Conservation (phyloP, 2,329 filamentous ascomycete genomes). For the Furcasterigmium sp. region DNA sequence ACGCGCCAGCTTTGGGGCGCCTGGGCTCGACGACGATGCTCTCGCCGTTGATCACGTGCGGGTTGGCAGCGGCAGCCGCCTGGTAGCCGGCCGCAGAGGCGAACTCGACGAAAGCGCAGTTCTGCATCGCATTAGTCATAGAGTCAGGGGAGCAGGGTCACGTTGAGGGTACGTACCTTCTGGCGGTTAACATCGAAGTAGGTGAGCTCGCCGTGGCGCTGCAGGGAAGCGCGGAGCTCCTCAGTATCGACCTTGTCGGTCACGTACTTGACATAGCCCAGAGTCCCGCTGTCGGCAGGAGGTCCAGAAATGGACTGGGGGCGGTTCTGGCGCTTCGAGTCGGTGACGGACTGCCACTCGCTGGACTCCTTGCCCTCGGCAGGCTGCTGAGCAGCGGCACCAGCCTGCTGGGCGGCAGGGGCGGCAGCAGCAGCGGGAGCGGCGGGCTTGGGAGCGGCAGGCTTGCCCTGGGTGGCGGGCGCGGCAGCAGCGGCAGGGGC, state of each 20-base stretch:
- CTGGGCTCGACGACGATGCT: constrained; percentile 85
- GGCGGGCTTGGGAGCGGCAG: constrained; percentile 21
- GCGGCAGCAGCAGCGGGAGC: constrained; percentile 33
- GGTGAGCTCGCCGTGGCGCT: constrained; percentile 64
- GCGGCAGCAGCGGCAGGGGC: constrained; percentile 42
- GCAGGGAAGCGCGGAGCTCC: constrained; percentile 65
- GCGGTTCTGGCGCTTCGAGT: constrained; percentile 80
- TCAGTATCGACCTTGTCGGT: constrained; percentile 78
- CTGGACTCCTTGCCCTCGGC: constrained; percentile 41
- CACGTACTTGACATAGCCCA: constrained; percentile 94
- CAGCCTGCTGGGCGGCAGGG: constrained; percentile 25
- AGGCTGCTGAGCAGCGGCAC: constrained; percentile 24
- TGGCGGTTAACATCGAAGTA: constrained; percentile 74
- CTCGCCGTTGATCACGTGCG: constrained; percentile 77
- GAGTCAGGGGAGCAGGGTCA: neutral
- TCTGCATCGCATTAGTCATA: constrained; percentile 46
- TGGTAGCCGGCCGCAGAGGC: constrained; percentile 74
- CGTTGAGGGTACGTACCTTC: constrained; percentile 58
- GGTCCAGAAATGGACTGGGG: constrained; percentile 58
- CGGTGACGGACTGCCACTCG: constrained; percentile 86
- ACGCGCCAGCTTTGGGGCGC: constrained; percentile 67
- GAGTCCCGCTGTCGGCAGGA: constrained; percentile 63
- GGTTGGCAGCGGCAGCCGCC: constrained; percentile 77
- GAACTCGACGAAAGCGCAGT: constrained; percentile 96
- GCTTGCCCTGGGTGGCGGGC: constrained; percentile 30